These are phyloP conservation scores for Penicillium salamii DNA, from an alignment of 495 filamentous ascomycete genomes.

Conservation along the genomic window DNA sequence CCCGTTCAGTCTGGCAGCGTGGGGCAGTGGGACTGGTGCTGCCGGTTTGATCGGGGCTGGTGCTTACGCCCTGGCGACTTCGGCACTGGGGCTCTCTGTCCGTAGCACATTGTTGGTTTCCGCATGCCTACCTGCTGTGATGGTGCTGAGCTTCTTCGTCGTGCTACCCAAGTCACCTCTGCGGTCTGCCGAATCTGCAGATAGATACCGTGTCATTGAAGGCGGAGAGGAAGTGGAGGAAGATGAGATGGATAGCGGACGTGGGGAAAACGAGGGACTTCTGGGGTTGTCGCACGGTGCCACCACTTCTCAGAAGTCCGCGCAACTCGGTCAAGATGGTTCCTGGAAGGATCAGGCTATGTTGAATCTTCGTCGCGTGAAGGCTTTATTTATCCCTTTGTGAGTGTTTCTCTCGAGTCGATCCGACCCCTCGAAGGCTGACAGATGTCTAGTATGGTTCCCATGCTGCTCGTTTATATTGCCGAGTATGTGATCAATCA, in stretches of 20 bases:
- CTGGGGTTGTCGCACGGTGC: slow-evolving; percentile 30
- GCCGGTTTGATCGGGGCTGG: slow-evolving; percentile 86
- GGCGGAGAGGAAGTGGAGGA: slow-evolving; percentile 43
- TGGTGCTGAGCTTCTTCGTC: slow-evolving; percentile 82
- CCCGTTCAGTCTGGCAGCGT: slow-evolving; percentile 82
- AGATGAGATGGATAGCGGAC: slow-evolving; percentile 34
- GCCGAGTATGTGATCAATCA: slow-evolving; percentile 97
- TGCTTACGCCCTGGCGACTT: slow-evolving; percentile 80
- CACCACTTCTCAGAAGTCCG: slow-evolving; percentile 19
- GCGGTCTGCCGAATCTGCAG: slow-evolving; percentile 17
- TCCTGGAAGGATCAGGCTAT: slow-evolving; percentile 37
- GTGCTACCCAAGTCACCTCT: slow-evolving; percentile 68
- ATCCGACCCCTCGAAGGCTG: slow-evolving; percentile 7
- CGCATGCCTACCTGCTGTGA: slow-evolving; percentile 73
- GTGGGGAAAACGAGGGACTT: slow-evolving; percentile 37
- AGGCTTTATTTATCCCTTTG: slow-evolving; percentile 65
- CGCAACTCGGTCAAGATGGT: background rate
- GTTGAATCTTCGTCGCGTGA: slow-evolving; percentile 50
- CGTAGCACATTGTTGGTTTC: slow-evolving; percentile 68
- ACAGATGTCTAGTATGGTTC: slow-evolving; percentile 68
- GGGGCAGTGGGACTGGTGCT: slow-evolving; percentile 90
- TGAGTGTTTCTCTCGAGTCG: slow-evolving; percentile 30
- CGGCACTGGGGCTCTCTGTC: slow-evolving; percentile 68
- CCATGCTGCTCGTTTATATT: slow-evolving; percentile 86
- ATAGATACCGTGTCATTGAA: slow-evolving; percentile 28